These are phyloP conservation scores for Skeletonema marinoi DNA, from an alignment of 108 stramenopile genomes.

Conservation along the genomic window DNA sequence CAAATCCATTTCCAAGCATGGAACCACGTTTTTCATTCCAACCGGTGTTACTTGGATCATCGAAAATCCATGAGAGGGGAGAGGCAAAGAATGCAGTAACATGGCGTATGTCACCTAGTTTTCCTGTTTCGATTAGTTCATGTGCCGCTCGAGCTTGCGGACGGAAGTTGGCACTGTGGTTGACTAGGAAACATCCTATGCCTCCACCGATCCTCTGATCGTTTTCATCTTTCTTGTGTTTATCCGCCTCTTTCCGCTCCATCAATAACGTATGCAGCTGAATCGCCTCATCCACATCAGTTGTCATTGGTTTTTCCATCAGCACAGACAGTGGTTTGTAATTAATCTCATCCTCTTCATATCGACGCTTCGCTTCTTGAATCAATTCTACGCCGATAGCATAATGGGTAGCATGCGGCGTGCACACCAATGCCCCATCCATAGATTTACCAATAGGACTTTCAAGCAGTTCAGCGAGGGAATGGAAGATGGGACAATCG, in stretches of 20 bases:
- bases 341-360: conserved; percentile 16
- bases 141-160: conserved; percentile 57
- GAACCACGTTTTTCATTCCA: conserved; percentile 56
- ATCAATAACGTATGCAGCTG: conserved; percentile 34
- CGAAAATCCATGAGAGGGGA: conserved; percentile 65
- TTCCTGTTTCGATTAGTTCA: conserved; percentile 35
- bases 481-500: conserved; percentile 49
- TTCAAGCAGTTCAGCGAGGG: conserved; percentile 52
- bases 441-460: conserved; percentile 32
- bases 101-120: conserved; percentile 33
- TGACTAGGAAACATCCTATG: conserved; percentile 56
- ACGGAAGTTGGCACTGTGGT: conserved; percentile 76
- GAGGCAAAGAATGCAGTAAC: conserved; percentile 58
- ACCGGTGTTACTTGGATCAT: conserved; percentile 37
- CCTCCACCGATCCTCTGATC: conserved; percentile 15
- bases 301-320: conserved; percentile 84
- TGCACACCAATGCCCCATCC: conserved; percentile 67
- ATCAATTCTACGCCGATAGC: conserved; percentile 44
- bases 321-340: conserved; percentile 53
- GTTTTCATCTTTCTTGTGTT: neutral
- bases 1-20: conserved; percentile 83
- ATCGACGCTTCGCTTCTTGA: conserved; percentile 38
- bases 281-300: conserved; percentile 56
- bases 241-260: conserved; percentile 1
- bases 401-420: conserved; percentile 74